Conservation (phyloP, 192 early-diverging fungal species). For the Chytriomyces hyalinus region DNA sequence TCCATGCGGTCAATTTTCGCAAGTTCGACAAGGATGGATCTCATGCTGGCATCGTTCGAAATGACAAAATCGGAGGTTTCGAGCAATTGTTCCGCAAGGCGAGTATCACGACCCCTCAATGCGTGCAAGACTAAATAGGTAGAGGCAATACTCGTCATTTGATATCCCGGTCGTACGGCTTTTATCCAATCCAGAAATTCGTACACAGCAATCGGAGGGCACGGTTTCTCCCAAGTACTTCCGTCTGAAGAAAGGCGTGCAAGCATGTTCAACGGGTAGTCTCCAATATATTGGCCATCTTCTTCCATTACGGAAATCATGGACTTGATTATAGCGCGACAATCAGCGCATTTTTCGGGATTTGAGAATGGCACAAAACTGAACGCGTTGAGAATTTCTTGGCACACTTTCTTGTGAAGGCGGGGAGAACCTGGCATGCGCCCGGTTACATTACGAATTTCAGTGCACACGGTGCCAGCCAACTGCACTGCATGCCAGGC, state of each 20-base stretch:
- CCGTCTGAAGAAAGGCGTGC: conserved; percentile 7
- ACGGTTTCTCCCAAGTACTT: neutral
- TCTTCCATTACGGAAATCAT: conserved; percentile 13
- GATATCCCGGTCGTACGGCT: neutral
- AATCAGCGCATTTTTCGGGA: neutral
- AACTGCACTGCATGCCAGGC: too few relatives aligned
- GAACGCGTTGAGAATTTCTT: neutral
- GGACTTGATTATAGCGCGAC: neutral
- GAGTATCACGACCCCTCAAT: neutral
- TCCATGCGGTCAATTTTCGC: neutral
- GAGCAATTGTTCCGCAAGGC: conserved; percentile 9
- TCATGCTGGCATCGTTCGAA: too few relatives aligned
- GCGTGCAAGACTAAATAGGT: neutral
- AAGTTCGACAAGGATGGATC: neutral
- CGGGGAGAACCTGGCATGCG: too few relatives aligned
- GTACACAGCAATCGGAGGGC: neutral
- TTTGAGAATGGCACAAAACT: neutral
- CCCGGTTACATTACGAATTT: too few relatives aligned
- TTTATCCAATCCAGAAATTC: conserved; percentile 12
- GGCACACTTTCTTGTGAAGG: neutral
- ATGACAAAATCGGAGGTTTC: conserved; percentile 1
- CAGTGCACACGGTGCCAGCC: too few relatives aligned
- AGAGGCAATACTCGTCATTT: neutral
- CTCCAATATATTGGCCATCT: conserved; percentile 7
- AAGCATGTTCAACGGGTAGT: neutral